Evolutionary conservation across 2,329 filamentous ascomycete genomes (phyloP).

Genomic region (Phoma sp.): DNA sequence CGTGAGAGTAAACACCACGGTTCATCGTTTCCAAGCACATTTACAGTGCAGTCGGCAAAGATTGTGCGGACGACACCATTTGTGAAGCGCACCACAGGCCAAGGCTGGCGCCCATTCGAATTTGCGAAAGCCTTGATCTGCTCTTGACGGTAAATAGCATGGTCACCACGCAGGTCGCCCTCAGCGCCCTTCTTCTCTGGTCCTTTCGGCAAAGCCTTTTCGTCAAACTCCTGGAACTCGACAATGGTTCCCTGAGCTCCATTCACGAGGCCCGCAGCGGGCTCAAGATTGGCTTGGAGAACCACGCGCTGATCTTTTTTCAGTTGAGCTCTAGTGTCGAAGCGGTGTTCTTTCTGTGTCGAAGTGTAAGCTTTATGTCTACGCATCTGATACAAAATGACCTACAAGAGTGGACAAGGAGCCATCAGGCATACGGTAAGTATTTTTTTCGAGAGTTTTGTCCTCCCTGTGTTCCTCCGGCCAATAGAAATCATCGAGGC

Average conservation of each 20-base stretch:
- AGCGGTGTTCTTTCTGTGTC: conserved; percentile 52
- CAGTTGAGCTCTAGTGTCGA: conserved; percentile 52
- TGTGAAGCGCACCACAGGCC: conserved; percentile 62
- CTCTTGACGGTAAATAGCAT: conserved; percentile 45
- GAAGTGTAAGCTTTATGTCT: background rate
- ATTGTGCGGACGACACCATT: conserved; percentile 56
- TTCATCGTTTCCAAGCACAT: conserved; percentile 52
- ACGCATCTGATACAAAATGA: too few species aligned
- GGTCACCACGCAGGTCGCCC: conserved; percentile 39
- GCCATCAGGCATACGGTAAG: conserved; percentile 5
- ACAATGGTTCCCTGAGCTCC: conserved; percentile 43
- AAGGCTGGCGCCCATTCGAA: conserved; percentile 43
- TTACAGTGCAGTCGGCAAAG: conserved; percentile 58
- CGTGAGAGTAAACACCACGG: conserved; percentile 59
- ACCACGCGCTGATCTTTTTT: conserved; percentile 61
- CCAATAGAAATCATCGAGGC: conserved; percentile 53
- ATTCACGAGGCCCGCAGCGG: conserved; percentile 40
- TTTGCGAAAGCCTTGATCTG: conserved; percentile 51
- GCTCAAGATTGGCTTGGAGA: conserved; percentile 57
- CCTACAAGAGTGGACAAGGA: conserved; percentile 30
- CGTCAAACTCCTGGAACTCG: conserved; percentile 47
- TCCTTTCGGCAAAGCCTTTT: conserved; percentile 36
- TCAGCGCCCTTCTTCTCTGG: conserved; percentile 1
- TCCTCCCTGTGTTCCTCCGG: conserved; percentile 34
- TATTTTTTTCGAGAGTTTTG: conserved; percentile 19